Percentiles rank a stretch among this genome's conserved stretches.
Evolutionary conservation across 1,284 basidiomycete genomes (phyloP).

Genomic region (Mycena sp.): DNA sequence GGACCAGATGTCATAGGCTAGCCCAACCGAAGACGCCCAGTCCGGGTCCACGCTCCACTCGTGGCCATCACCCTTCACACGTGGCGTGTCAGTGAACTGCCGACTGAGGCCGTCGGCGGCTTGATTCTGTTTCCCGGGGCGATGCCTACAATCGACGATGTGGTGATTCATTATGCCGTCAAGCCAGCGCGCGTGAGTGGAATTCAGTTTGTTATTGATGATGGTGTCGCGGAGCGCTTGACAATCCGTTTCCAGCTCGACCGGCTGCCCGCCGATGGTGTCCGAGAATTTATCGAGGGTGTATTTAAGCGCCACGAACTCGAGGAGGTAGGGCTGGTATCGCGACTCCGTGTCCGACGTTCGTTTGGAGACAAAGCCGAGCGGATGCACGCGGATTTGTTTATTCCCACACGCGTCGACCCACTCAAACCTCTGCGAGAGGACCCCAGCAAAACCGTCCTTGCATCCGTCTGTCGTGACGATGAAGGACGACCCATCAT

Average conservation of each 20-base stretch:
- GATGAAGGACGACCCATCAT: too few species aligned
- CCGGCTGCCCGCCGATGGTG: constrained; percentile 32
- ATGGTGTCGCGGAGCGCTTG: constrained; percentile 39
- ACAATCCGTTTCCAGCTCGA: constrained; percentile 39
- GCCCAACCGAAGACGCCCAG: constrained; percentile 35
- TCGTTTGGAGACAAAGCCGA: too few species aligned
- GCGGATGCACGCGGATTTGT: too few species aligned
- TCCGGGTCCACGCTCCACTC: constrained; percentile 43
- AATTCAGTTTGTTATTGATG: constrained; percentile 34
- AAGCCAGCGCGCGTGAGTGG: constrained; percentile 40
- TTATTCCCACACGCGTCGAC: too few species aligned
- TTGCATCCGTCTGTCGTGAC: too few species aligned
- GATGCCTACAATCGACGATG: constrained; percentile 39
- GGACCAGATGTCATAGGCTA: constrained; percentile 35
- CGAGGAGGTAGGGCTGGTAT: too few species aligned
- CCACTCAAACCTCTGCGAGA: too few species aligned
- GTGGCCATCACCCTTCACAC: constrained; percentile 39
- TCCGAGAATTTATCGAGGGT: too few species aligned
- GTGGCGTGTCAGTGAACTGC: constrained; percentile 19
- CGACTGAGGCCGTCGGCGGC: constrained; percentile 29
- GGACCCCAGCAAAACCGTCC: too few species aligned
- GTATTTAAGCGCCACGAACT: too few species aligned
- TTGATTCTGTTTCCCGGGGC: too few species aligned
- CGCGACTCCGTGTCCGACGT: too few species aligned
- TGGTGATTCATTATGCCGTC: constrained; percentile 37